These are phyloP conservation scores for Cyanodermella asteris DNA, from an alignment of 2,329 filamentous ascomycete species.

Conservation along the genomic window DNA sequence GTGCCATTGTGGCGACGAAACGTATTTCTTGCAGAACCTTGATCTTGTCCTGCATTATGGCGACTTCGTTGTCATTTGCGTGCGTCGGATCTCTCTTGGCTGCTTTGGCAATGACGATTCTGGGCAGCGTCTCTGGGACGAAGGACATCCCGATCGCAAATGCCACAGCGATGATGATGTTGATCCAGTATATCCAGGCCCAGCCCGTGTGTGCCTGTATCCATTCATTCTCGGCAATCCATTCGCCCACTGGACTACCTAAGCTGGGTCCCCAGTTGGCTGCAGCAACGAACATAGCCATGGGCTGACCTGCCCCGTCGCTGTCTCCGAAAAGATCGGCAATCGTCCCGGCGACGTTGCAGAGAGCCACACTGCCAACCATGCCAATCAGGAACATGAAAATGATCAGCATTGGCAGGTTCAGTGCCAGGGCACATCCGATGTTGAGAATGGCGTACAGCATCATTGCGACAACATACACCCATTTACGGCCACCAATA, in stretches of 20 bases:
- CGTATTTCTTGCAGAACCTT: constrained; percentile 17
- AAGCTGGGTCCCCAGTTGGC: constrained; percentile 20
- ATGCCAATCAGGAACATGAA: constrained; percentile 17
- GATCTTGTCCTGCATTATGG: constrained; percentile 15
- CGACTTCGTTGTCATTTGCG: constrained; percentile 13
- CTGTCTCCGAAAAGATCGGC: constrained; percentile 17
- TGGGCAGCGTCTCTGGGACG: constrained; percentile 20
- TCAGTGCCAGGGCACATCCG: constrained; percentile 15
- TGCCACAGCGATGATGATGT: constrained; percentile 18
- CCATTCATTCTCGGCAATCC: constrained; percentile 18
- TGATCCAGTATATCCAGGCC: constrained; percentile 21
- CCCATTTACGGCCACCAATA: constrained; percentile 22
- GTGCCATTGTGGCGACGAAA: constrained; percentile 21
- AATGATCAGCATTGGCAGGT: constrained; percentile 18
- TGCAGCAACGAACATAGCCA: constrained; percentile 20
- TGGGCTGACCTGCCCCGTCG: constrained; percentile 20
- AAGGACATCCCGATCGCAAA: constrained; percentile 17
- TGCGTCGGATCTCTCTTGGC: constrained; percentile 13
- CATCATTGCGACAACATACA: constrained; percentile 18
- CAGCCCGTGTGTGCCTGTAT: constrained; percentile 15
- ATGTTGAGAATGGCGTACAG: constrained; percentile 17
- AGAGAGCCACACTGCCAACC: constrained; percentile 16
- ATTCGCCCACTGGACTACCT: constrained; percentile 19
- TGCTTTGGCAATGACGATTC: constrained; percentile 17
- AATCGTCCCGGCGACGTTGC: constrained; percentile 17